These are phyloP conservation scores for Corylus americana DNA, from an alignment of 306 rosid genomes.

Conservation along the genomic window DNA sequence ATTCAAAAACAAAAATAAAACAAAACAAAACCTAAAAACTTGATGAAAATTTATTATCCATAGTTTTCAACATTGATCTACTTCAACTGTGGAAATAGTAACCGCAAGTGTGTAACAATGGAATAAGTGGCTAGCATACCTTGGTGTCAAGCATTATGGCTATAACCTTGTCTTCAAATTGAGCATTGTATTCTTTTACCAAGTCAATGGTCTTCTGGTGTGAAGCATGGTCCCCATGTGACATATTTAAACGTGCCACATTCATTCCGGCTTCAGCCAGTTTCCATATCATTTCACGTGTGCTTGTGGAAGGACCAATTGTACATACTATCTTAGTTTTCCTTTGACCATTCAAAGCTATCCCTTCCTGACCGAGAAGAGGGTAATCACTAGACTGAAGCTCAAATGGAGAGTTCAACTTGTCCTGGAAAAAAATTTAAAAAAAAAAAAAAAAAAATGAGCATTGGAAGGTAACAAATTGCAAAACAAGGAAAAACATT, in stretches of 20 bases:
- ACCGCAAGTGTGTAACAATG: background rate
- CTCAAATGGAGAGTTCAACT: slow-evolving; percentile 37
- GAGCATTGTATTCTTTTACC: slow-evolving; percentile 84
- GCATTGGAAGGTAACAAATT: slow-evolving; percentile 14
- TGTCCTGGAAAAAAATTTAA: slow-evolving; percentile 36
- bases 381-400: slow-evolving; percentile 23
- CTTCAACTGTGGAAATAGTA: background rate
- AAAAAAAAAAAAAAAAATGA: slow-evolving; percentile 11
- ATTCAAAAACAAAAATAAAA: background rate
- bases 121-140: slow-evolving; percentile 40
- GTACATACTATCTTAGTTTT: slow-evolving; percentile 94
- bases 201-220: slow-evolving; percentile 84
- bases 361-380: slow-evolving; percentile 26
- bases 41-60: background rate
- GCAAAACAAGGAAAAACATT: background rate
- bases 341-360: slow-evolving; percentile 37
- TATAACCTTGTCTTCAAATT: slow-evolving; percentile 65
- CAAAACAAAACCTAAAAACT: background rate
- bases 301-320: slow-evolving; percentile 86
- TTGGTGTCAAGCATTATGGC: slow-evolving; percentile 98
- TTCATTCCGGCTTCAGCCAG: slow-evolving; percentile 85
- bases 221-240: slow-evolving; percentile 88
- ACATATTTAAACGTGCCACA: slow-evolving; percentile 92
- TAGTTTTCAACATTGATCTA: background rate
- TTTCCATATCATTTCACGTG: slow-evolving; percentile 93